These are phyloP conservation scores for Lachancea kluyveri DNA, from an alignment of 805 yeast genomes.

Conservation along the genomic window DNA sequence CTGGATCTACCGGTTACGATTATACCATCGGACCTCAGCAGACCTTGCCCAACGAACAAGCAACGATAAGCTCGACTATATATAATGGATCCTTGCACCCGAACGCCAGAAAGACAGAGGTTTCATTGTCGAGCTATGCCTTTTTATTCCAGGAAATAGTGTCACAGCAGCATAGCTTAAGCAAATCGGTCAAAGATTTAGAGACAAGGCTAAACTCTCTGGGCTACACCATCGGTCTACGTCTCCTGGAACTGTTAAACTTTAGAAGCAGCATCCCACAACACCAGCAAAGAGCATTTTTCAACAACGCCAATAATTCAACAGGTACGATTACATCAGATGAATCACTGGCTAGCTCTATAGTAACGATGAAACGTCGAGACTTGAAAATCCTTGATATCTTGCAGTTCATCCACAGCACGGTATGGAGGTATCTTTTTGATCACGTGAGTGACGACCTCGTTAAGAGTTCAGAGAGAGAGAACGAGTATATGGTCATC, in stretches of 20 bases:
- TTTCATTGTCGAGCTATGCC: constrained; percentile 61
- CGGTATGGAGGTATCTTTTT: constrained; percentile 69
- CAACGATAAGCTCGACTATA: constrained; percentile 14
- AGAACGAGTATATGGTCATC: constrained; percentile 70
- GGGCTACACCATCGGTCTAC: constrained; percentile 72
- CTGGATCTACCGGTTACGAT: constrained; percentile 19
- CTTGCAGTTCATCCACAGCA: constrained; percentile 64
- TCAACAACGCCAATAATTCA: constrained; percentile 1
- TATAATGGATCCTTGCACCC: constrained; percentile 22
- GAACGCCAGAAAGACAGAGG: constrained; percentile 35
- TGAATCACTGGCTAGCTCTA: constrained; percentile 19
- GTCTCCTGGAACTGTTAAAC: constrained; percentile 53
- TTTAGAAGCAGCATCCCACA: constrained; percentile 26
- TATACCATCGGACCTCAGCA: constrained; percentile 27
- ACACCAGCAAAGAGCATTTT: constrained; percentile 4
- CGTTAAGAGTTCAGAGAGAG: constrained; percentile 64
- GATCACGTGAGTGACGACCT: constrained; percentile 72
- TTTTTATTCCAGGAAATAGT: constrained; percentile 69
- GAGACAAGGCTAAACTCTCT: constrained; percentile 57
- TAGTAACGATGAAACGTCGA: constrained; percentile 35
- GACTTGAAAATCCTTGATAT: constrained; percentile 63
- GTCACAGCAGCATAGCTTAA: constrained; percentile 50
- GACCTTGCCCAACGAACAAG: constrained; percentile 21
- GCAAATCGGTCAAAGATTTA: constrained; percentile 60
- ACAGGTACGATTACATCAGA: constrained; percentile 2